phyloP scores from a whole-genome alignment of 2,329 filamentous ascomycete genomes.

The Exophiala calicioides region DNA sequence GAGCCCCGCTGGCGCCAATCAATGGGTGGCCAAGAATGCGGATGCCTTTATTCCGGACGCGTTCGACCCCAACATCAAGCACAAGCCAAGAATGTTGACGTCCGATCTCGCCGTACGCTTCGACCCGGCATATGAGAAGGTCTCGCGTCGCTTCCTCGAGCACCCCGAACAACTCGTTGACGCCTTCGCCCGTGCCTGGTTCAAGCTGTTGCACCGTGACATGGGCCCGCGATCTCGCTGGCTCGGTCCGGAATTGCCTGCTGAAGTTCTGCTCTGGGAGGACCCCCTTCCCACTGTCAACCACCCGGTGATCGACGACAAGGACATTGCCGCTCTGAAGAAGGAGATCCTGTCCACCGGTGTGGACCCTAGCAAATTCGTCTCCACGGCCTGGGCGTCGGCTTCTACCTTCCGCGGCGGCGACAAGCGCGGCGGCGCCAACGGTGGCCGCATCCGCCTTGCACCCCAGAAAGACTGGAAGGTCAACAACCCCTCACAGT shows the following conservation, averaged over 20 bases:
- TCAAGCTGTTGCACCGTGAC: conserved; percentile 80
- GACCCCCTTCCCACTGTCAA: conserved; percentile 66
- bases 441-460: conserved; percentile 75
- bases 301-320: conserved; percentile 61
- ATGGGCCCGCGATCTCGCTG: conserved; percentile 71
- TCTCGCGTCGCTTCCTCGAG: conserved; percentile 68
- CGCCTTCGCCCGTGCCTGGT: conserved; percentile 74
- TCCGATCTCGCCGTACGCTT: conserved; percentile 71
- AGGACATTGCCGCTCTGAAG: conserved; percentile 68
- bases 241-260: conserved; percentile 72
- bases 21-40: conserved; percentile 72
- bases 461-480: conserved; percentile 71
- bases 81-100: conserved; percentile 73
- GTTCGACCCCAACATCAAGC: conserved; percentile 70
- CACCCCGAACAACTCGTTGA: conserved; percentile 69
- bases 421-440: conserved; percentile 82
- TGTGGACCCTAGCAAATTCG: conserved; percentile 61
- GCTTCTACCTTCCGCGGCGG: conserved; percentile 72
- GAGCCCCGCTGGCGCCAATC: conserved; percentile 73
- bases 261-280: conserved; percentile 71
- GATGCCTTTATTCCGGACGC: conserved; percentile 70
- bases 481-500: conserved; percentile 70
- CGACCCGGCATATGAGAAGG: conserved; percentile 74
- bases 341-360: conserved; percentile 65
- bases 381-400: conserved; percentile 68